Evolutionary conservation across 1,284 basidiomycete species (phyloP), one percentile per base, ranked within the genome.

Genomic region (Puccinia polysora): DNA sequence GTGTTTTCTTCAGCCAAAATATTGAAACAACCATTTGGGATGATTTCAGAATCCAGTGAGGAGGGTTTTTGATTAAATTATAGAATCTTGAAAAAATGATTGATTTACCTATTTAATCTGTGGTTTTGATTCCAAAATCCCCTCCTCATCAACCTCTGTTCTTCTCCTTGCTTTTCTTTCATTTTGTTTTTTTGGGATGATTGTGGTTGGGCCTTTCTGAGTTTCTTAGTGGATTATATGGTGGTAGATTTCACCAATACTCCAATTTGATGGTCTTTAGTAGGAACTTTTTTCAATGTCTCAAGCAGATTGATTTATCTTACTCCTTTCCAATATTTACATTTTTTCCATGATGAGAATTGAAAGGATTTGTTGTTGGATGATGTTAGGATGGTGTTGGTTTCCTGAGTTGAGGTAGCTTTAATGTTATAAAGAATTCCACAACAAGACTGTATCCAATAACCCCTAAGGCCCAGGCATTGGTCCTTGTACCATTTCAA

Each of bases 401-500:
- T n/a, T 40, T 38, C 2, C 2, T 58, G 2, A 34, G 32, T 18
- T 63, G 40, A 23, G 59, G 59, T 4, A 63, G 25, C 32, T 49
- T 45, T 65, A 84, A 83, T 0, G 83, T 83, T 23, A n/a, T n/a
- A n/a, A 84, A 74, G 60, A 80, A 81, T 63, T 90, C 84, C 18
- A 84, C 85, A 6, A 87, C 83, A 50, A 92, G 82, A 8, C 88
- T 89, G 79, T 87, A 94, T 4, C 91, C 81, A 43, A 92, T 89
- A 2, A 92, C 87, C 0, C 90, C 90, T 74, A 89, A 86, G 1
- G 90, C 89, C 91, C 91, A 96, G 0, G 88, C 87, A 78, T 96
- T 91, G 64, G 90, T 94, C 78, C 88, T 84, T 7, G 90, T 84
- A 0, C 89, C 90, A 80, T 96, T 91, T 80, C 95, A 95, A 55